Evolutionary conservation across 2,329 filamentous ascomycete species (phyloP).

Genomic region (Monilinia laxa): DNA sequence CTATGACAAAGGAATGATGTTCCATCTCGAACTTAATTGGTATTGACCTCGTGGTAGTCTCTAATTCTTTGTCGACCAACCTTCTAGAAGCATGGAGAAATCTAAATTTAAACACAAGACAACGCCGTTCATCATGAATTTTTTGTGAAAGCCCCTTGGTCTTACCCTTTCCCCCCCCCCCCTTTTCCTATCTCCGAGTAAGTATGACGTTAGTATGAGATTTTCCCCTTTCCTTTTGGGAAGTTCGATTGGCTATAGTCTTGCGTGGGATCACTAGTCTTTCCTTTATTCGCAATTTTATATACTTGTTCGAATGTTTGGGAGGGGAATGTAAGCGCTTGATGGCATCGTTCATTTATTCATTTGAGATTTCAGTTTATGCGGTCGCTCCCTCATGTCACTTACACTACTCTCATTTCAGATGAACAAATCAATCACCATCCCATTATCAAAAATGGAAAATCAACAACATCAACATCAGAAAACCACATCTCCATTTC

Average conservation of each 20-base stretch:
- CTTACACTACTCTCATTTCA: background rate
- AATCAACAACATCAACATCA: background rate
- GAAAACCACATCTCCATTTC: background rate
- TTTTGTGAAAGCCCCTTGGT: background rate
- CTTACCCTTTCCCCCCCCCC: background rate
- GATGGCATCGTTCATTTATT: background rate
- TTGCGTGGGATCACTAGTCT: background rate
- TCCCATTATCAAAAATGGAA: background rate
- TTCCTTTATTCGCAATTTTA: slow-evolving; percentile 17
- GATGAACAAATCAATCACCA: background rate
- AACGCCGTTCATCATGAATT: background rate
- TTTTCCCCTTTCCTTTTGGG: background rate
- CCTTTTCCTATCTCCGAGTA: background rate
- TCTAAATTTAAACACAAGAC: slow-evolving; percentile 17
- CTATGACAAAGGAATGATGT: slow-evolving; percentile 6
- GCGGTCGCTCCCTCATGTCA: background rate
- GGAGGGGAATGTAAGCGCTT: background rate
- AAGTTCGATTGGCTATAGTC: slow-evolving; percentile 5
- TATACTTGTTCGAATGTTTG: background rate
- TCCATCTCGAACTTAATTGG: slow-evolving; percentile 5
- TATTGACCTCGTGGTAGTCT: background rate
- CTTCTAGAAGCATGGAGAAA: slow-evolving; percentile 4
- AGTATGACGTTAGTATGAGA: background rate
- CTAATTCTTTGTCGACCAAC: slow-evolving; percentile 3
- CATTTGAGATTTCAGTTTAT: background rate